Evolutionary conservation across 495 filamentous ascomycete genomes (phyloP), one percentile per base, ranked within the genome.

Genomic region (Letharia columbiana): DNA sequence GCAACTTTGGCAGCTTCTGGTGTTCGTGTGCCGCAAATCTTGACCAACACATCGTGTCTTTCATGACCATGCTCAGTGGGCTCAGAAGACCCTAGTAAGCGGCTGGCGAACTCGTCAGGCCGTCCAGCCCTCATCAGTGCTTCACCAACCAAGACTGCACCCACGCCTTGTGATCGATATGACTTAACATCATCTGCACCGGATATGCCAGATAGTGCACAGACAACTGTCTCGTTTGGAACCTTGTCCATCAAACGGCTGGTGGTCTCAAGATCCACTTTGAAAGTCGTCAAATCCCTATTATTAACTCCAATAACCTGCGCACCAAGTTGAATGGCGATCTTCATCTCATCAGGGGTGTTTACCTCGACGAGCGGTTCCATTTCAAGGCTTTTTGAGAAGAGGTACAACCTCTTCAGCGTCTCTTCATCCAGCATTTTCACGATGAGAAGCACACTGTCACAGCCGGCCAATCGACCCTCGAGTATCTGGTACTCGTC

Each of bases 271-370:
- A 98, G 84, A 72, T 99, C 94, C 20, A 99, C 94, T 72, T 96
- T 92, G 66, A 99, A 99, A 73, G 84, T 96, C 63, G 91, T 91
- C 10, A 99, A 82, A 71, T 99, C 93, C 50, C 64, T 61, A 76
- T 99, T 99, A 76, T 99, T 99, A 71, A 99, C 94, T 12, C 94
- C 94, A 71, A 99, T 96, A 35, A 95, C 92, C 74, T 91, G 87
- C n/a, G 94, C 82, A 20, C 94, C 95, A 12, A 99, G 80, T 37
- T 89, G 83, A 35, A 96, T 86, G 15, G 94, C 94, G 44, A 85
- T 86, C 50, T 87, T 78, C 92, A 97, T 98, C 77, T 99, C 94
- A 49, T 92, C 91, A 1, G 87, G 82, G 28, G 87, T 98, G 71
- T 99, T 95, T 31, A 99, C 94, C 73, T 99, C 94, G 37, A 99